A percentile compares a stretch with the other conserved stretches of the same genome.
Evolutionary conservation across 257 asterid genomes (phyloP).

Genomic region (Ehretia macrophylla): DNA sequence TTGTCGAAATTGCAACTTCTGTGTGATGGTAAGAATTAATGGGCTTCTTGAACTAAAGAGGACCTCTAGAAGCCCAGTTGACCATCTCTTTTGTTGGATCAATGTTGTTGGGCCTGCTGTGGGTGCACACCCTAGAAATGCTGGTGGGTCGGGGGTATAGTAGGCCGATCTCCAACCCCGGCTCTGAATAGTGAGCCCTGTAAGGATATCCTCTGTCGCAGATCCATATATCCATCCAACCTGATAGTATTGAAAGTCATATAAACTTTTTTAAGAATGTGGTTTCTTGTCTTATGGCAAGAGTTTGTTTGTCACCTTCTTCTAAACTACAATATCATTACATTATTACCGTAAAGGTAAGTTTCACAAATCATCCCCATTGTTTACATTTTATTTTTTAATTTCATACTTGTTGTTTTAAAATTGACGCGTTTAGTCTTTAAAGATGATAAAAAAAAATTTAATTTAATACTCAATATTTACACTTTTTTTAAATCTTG

Average conservation of each 20-base stretch:
- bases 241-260: slow-evolving; percentile 6
- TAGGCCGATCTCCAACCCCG: slow-evolving; percentile 31
- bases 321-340: no score
- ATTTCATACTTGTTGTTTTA: no score
- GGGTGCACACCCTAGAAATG: slow-evolving; percentile 35
- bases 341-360: no score
- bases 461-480: no score
- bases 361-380: no score
- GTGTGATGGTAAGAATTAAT: slow-evolving; percentile 1
- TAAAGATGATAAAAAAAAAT: no score
- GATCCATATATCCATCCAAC: slow-evolving; percentile 39
- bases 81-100: slow-evolving; percentile 36
- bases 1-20: slow-evolving; percentile 23
- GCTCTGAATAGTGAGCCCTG: slow-evolving; percentile 27
- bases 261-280: no score
- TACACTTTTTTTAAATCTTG: no score
- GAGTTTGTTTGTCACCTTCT: no score
- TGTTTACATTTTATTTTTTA: no score
- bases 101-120: slow-evolving; percentile 22
- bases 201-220: slow-evolving; percentile 26
- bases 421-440: no score
- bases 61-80: slow-evolving; percentile 35
- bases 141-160: slow-evolving; percentile 24
- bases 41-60: slow-evolving; percentile 17
- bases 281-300: no score